Evolutionary conservation across 139 green algal genomes (phyloP).

Genomic region (Micractinium sp.): DNA sequence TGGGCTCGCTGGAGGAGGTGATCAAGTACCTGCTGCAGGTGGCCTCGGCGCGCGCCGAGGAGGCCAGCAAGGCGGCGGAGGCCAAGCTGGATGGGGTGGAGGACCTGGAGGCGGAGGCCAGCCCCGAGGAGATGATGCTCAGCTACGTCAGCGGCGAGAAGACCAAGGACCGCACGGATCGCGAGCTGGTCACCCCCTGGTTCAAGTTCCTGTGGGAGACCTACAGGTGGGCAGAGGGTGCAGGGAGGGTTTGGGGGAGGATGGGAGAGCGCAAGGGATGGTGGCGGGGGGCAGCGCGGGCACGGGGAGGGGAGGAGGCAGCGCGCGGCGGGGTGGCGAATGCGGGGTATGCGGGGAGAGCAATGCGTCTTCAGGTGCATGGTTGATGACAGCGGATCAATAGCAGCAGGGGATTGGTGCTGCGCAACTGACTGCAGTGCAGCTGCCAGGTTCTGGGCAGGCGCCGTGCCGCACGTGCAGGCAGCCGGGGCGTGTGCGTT

Average conservation of each 20-base stretch:
- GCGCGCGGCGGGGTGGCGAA: too few species aligned
- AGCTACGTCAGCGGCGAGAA: constrained; percentile 96
- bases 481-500: too few species aligned
- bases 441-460: too few species aligned
- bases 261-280: too few species aligned
- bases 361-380: neutral
- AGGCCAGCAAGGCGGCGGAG: constrained; percentile 79
- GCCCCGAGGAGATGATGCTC: constrained; percentile 98
- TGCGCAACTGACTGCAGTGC: too few species aligned
- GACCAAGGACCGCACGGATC: constrained; percentile 92
- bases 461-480: too few species aligned
- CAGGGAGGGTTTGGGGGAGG: neutral
- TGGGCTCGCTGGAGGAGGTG: constrained; percentile 85
- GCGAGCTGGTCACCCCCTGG: constrained; percentile 98
- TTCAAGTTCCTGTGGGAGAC: constrained; percentile 99
- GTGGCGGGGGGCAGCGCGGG: neutral
- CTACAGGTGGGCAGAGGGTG: constrained; percentile 81
- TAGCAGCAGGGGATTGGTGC: too few species aligned
- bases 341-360: neutral
- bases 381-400: too few species aligned
- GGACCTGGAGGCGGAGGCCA: constrained; percentile 94
- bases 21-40: constrained; percentile 98
- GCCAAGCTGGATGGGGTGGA: constrained; percentile 62
- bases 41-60: constrained; percentile 89
- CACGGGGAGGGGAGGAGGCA: neutral